Percentiles rank a stretch among this genome's conserved stretches.
These are phyloP conservation scores for Colletotrichum incanum DNA, from an alignment of 2,329 filamentous ascomycete species.

Conservation along the genomic window DNA sequence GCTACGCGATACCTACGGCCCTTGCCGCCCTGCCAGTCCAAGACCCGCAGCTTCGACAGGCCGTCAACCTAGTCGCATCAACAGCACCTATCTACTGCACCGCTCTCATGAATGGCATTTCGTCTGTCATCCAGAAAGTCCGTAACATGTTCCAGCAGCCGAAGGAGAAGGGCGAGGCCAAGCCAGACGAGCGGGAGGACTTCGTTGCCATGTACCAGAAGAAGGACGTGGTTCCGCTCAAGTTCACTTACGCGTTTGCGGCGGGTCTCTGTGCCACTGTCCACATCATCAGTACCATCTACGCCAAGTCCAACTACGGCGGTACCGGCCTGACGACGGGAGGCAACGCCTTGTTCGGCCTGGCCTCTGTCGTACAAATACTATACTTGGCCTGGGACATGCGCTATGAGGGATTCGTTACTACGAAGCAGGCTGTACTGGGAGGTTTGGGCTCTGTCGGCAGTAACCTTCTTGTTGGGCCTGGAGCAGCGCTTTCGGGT, in stretches of 20 bases:
- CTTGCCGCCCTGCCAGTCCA: constrained; percentile 8
- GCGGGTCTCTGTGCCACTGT: not conserved
- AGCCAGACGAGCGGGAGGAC: not conserved
- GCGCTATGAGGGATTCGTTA: constrained; percentile 8
- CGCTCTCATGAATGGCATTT: not conserved
- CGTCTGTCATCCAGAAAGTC: constrained; percentile 5
- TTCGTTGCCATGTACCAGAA: constrained; percentile 21
- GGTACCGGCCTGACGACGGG: not conserved
- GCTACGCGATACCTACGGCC: not conserved
- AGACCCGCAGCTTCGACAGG: constrained; percentile 7
- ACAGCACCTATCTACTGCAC: not conserved
- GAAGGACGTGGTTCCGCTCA: constrained; percentile 14
- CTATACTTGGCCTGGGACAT: constrained; percentile 4
- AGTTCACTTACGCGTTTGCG: constrained; percentile 12
- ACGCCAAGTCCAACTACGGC: not conserved
- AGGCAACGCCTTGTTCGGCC: constrained; percentile 36
- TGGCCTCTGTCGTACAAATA: not conserved
- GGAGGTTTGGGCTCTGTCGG: not conserved
- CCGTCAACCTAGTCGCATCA: not conserved
- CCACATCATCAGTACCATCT: not conserved
- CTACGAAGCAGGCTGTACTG: not conserved
- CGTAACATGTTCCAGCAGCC: not conserved
- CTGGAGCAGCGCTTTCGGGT: not conserved
- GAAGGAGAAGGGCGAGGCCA: not conserved
- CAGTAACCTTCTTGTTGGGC: constrained; percentile 1